phyloP scores from a whole-genome alignment of 2,329 filamentous ascomycete species.

The Talaromyces atroroseus region DNA sequence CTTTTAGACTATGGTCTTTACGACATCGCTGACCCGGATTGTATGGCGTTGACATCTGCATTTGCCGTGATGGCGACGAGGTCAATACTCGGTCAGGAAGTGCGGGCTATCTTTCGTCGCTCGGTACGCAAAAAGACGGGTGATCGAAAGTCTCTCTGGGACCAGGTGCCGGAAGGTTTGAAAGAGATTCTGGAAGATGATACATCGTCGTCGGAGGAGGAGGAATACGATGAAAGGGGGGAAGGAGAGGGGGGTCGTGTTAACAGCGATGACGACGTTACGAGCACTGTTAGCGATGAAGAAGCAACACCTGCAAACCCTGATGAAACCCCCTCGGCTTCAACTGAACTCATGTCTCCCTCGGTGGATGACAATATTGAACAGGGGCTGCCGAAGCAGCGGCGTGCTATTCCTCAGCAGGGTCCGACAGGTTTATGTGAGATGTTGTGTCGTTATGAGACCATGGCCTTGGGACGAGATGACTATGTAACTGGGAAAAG shows the following conservation, averaged over 20 bases:
- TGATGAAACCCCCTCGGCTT: background rate
- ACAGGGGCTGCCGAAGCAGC: background rate
- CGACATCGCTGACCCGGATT: slow-evolving; percentile 31
- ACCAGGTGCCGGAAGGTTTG: slow-evolving; percentile 20
- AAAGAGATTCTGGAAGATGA: slow-evolving; percentile 29
- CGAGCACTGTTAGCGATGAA: background rate
- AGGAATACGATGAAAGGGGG: background rate
- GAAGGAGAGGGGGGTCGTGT: background rate
- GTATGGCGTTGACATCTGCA: slow-evolving; percentile 28
- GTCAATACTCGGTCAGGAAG: slow-evolving; percentile 27
- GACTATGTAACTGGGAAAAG: background rate
- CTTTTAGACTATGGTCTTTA: slow-evolving; percentile 23
- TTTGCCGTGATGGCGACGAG: slow-evolving; percentile 31
- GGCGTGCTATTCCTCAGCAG: slow-evolving; percentile 6
- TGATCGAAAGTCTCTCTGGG: slow-evolving; percentile 4
- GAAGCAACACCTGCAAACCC: background rate
- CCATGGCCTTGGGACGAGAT: slow-evolving; percentile 33
- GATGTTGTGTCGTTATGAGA: slow-evolving; percentile 37
- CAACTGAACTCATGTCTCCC: background rate
- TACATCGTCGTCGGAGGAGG: slow-evolving; percentile 19
- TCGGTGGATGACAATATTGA: background rate
- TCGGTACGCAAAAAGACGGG: slow-evolving; percentile 18
- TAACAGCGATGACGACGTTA: background rate
- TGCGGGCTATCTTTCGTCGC: slow-evolving; percentile 34
- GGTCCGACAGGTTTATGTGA: slow-evolving; percentile 23